Conservation (phyloP, 805 yeast genomes). For the Candida nanaspora region DNA sequence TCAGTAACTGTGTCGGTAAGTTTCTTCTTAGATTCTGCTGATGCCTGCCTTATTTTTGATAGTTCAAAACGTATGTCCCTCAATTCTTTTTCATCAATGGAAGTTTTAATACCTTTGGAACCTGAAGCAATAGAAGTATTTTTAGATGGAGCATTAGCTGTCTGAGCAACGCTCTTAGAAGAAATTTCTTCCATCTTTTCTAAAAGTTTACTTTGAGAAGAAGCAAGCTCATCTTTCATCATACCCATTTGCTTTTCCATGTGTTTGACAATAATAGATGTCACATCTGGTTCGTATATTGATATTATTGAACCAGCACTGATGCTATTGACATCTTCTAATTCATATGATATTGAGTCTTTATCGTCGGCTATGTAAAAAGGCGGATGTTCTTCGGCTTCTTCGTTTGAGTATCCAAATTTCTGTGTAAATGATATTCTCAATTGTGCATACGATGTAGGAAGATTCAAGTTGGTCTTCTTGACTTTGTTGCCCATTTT, state of each 20-base stretch:
- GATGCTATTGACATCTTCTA: slow-evolving; percentile 70
- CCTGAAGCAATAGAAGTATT: slow-evolving; percentile 2
- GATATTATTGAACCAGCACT: slow-evolving; percentile 52
- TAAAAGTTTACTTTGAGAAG: slow-evolving; percentile 17
- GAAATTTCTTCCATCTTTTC: slow-evolving; percentile 17
- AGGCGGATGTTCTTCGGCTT: slow-evolving; percentile 65
- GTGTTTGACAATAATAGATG: slow-evolving; percentile 15
- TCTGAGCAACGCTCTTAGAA: slow-evolving; percentile 9
- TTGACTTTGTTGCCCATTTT: slow-evolving; percentile 47
- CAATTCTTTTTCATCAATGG: slow-evolving; percentile 21
- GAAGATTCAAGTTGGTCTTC: slow-evolving; percentile 38
- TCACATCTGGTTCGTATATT: slow-evolving; percentile 39
- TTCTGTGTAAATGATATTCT: slow-evolving; percentile 77
- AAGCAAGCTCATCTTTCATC: slow-evolving; percentile 20
- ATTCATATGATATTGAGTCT: slow-evolving; percentile 62
- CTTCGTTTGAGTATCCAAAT: slow-evolving; percentile 72
- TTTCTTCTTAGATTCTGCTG: slow-evolving; percentile 32
- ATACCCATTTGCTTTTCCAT: slow-evolving; percentile 20
- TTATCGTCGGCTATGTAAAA: slow-evolving; percentile 62
- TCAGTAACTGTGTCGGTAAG: slow-evolving; percentile 36
- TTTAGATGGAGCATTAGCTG: slow-evolving; percentile 5
- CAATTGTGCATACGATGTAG: slow-evolving; percentile 44
- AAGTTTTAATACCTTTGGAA: too few species aligned
- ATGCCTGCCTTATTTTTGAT: slow-evolving; percentile 51
- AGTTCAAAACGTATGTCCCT: slow-evolving; percentile 51